These are phyloP conservation scores for Mallotus nudiflorus DNA, from an alignment of 345 rosid species.

Conservation along the genomic window DNA sequence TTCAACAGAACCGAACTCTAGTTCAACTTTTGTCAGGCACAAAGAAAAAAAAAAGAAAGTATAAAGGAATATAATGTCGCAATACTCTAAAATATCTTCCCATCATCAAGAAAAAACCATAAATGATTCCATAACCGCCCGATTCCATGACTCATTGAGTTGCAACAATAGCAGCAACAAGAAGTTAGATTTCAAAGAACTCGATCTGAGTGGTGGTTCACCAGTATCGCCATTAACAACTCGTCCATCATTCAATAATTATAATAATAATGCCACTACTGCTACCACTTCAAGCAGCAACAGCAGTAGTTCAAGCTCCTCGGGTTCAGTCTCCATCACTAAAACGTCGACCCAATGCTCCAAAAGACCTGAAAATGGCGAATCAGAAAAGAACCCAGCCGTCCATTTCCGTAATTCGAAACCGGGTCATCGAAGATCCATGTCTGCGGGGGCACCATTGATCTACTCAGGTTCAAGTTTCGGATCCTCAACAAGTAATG, in stretches of 20 bases:
- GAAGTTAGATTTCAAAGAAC: constrained; percentile 71
- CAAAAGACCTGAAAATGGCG: constrained; percentile 7
- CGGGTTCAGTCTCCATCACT: constrained; percentile 70
- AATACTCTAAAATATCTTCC: constrained; percentile 10
- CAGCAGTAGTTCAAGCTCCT: constrained; percentile 79
- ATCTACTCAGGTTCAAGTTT: constrained; percentile 14
- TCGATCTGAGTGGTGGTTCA: constrained; percentile 87
- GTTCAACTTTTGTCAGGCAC: too few species aligned
- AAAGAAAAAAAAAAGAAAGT: too few species aligned
- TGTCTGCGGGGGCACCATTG: constrained; percentile 10
- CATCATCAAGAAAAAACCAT: too few species aligned
- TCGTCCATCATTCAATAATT: not conserved
- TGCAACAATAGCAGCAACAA: constrained; percentile 45
- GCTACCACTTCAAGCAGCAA: constrained; percentile 54
- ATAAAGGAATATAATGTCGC: too few species aligned
- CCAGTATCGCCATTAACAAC: constrained; percentile 48
- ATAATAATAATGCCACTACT: too few species aligned
- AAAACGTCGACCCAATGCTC: constrained; percentile 31
- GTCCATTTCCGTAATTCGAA: not conserved
- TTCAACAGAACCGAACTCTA: too few species aligned
- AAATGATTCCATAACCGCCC: constrained; percentile 36
- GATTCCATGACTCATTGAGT: too few species aligned
- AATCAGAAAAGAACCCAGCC: not conserved
- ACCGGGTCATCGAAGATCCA: constrained; percentile 9
- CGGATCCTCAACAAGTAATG: too few species aligned